Base-by-base conservation (phyloP, 2,329 filamentous ascomycete genomes). In the Arthroderma uncinatum region DNA sequence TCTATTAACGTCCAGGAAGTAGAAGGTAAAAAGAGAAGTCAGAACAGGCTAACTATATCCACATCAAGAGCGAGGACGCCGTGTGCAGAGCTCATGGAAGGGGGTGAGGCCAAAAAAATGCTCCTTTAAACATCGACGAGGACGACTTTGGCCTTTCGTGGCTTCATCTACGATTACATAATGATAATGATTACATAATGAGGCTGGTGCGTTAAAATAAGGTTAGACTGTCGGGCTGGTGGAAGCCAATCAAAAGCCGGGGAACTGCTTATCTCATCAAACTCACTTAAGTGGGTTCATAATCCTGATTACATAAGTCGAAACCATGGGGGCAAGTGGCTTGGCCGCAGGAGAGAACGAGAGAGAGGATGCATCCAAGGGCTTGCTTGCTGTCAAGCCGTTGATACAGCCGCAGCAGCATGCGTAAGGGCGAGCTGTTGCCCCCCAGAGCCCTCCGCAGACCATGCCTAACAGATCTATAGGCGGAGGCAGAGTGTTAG, bases 401-500 rank as follows among this genome's bases (percentile, higher is more conserved):
- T 30, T 48, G 23, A 48, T 48, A 48, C n/a, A 12, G 50, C n/a
- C 30, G 19, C 50, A 34, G 7, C 50, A 37, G 50, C 50, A 53
- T 53, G 50, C 28, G 28, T 37, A 34, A 23, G 50, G 28, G 50
- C 28, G 23, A 34, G 16, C 21, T 53, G 50, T 21, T 23, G 16
- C 50, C 21, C 28, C 28, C 16, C 59, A 60, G 12, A 60, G 21
- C 50, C 30, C 50, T 53, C 50, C 28, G 34, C 60, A 60, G 19
- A 60, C 28, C 71, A 95, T 95, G 89, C 86, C 89, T 66, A 81
- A 81, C 72, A 84, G 88, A 77, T 91, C 87, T 78, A 81, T 96
- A 71, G 92, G 92, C 73, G 91, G 92, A 74, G 92, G 92, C 71
- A 84, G 92, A 76, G 85, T 96, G 68, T 78, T 96, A 66, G 92